Base-by-base conservation (phyloP, 352 stramenopile species). In the Pythium aquatile region DNA sequence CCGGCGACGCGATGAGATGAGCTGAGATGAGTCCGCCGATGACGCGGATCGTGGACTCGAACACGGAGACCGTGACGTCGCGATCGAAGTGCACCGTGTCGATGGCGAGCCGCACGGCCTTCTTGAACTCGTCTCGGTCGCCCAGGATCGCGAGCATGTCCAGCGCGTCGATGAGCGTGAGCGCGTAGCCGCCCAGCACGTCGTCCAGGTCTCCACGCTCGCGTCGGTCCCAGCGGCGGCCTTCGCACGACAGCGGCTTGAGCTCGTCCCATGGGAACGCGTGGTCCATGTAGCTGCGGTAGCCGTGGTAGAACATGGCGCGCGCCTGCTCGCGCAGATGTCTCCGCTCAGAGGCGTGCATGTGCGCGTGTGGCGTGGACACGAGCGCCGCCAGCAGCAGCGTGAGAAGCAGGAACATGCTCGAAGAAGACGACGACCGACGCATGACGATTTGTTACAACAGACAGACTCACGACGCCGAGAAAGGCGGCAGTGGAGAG, bases 21-120 rank as follows among this genome's bases (percentile, higher is more conserved):
- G 93, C 90, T 9, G 91, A 97, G 14, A 98, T 66, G 17, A 98
- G 73, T 0, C 94, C 94, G 9, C 94, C 94, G 42, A 98, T 78
- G 51, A 98, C 79, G 35, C 94, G 85, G 69, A 98, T 98, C 14
- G 84, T 98, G 9, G 90, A 88, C 67, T 98, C 94, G 40, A 98
- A 98, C 16, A 98, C 85, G 5, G 87, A 97, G 33, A 98, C 89
- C 17, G 80, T 96, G 52, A 96, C 84, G 69, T 97, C 87, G 6
- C 85, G 76, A 46, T 97, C 87, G 35, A 98, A 97, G 1, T 71
- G 61, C 6, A 94, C 81, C 49, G 73, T 74, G 24, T 74, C 63
- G 26, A 78, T 62, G 24, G 93, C 78, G 52, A 91, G 77, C 32
- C 76, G 66, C 35, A 97, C 79, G 24, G 85, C 85, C 26, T 75